A percentile compares a stretch with the other conserved stretches of the same genome.
Conservation (phyloP, 2,329 filamentous ascomycete genomes). For the Colletotrichum filicis region DNA sequence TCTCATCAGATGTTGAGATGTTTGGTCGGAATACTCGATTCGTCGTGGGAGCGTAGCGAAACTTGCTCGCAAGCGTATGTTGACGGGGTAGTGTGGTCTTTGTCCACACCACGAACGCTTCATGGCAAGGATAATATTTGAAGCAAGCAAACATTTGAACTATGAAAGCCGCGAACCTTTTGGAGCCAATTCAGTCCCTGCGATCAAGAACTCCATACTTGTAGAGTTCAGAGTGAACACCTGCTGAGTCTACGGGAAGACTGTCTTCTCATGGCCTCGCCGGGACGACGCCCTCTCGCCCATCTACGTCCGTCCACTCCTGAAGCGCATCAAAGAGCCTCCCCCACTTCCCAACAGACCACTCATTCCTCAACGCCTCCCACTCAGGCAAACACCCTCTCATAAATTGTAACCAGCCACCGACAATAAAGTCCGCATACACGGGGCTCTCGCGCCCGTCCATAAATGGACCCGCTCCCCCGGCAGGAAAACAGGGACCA, state of each 20-base stretch:
- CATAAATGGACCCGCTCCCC: conserved; percentile 54
- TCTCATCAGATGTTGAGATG: not conserved
- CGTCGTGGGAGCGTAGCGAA: too few relatives aligned
- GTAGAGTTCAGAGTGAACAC: not conserved
- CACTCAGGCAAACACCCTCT: conserved; percentile 53
- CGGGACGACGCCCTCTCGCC: not conserved
- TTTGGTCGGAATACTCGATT: too few relatives aligned
- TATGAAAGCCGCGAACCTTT: not conserved
- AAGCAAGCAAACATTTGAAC: not conserved
- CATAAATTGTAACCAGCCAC: conserved; percentile 64
- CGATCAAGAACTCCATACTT: not conserved
- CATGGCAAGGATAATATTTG: not conserved
- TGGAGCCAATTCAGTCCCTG: not conserved
- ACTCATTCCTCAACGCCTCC: conserved; percentile 53
- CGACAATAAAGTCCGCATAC: conserved; percentile 69
- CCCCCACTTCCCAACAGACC: conserved; percentile 64
- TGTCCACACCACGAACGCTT: not conserved
- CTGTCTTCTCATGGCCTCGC: not conserved
- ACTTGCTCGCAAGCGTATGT: not conserved
- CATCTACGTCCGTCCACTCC: conserved; percentile 46
- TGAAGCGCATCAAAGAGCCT: conserved; percentile 58
- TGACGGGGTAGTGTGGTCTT: not conserved
- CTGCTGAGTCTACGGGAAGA: not conserved
- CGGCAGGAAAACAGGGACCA: conserved; percentile 40
- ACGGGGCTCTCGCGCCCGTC: conserved; percentile 54